Evolutionary conservation across 2,329 filamentous ascomycete genomes (phyloP), one percentile per base, ranked within the genome.

Genomic region (Diaporthe sp.): DNA sequence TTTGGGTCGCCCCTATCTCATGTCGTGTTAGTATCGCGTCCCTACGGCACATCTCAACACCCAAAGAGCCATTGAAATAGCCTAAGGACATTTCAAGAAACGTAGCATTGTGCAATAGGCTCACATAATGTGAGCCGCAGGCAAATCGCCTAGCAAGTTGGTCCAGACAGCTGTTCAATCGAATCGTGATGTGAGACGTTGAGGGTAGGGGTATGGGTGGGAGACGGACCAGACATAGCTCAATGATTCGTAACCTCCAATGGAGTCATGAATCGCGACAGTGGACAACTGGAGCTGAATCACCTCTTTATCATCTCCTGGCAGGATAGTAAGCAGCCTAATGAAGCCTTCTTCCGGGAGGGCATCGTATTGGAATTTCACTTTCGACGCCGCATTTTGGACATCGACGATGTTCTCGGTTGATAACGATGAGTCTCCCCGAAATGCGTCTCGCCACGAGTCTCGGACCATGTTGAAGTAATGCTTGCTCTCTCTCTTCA

Each of bases 161-260:
- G 3, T 22, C 53, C 53, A 31, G 5, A 34, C 15, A 22, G 7
- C 8, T 25, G 5, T 22, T 59, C 8, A 19, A 5, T 3, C 19
- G 12, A 6, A 19, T 4, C 15, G 7, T n/a, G 7, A 25, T 7
- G 7, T 25, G 58, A 8, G 37, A 25, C 8, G 22, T 25, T 8
- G 13, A 39, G 37, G n/a, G 6, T 4, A 12, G 37, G n/a, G 37
- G 2, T 1, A 12, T 4, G 37, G 22, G n/a, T 2, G 3, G 13
- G 7, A 25, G n/a, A 61, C 37, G 58, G 44, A 61, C 58, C 58
- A 61, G n/a, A 61, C 58, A 61, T 61, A 61, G n/a, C 58, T 61
- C 37, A 61, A 44, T 10, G 58, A 42, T n/a, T 61, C 58, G n/a
- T 61, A 61, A 15, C 12, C 25, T 1, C 37, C 58, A 28, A 25